These are phyloP conservation scores for Geotrichum siamense DNA, from an alignment of 1,139 yeast species.

Conservation along the genomic window DNA sequence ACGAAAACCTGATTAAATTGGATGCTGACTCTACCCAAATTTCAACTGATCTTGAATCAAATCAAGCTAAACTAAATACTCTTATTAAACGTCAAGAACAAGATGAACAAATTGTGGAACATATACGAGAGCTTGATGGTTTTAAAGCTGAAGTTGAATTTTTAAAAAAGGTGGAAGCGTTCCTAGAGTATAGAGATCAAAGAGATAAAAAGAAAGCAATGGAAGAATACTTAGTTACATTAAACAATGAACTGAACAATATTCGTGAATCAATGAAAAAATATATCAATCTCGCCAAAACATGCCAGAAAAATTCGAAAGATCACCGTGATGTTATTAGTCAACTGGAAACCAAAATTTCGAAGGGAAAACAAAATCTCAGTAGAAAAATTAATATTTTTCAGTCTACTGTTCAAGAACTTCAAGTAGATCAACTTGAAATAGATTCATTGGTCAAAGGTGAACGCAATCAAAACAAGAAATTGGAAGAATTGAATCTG, in stretches of 20 bases:
- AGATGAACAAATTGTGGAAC: conserved; percentile 21
- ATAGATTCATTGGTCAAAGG: background rate
- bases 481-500: background rate
- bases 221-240: conserved; percentile 19
- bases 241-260: conserved; percentile 22
- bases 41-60: conserved; percentile 33
- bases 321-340: background rate
- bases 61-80: conserved; percentile 20
- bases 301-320: conserved; percentile 1
- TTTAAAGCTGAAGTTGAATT: background rate
- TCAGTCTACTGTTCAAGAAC: background rate
- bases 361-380: background rate
- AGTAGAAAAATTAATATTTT: background rate
- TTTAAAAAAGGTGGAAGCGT: conserved; percentile 5
- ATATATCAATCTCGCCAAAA: background rate
- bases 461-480: background rate
- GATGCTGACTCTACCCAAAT: conserved; percentile 39
- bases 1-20: conserved; percentile 48
- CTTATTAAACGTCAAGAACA: conserved; percentile 28
- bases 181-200: conserved; percentile 22
- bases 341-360: background rate
- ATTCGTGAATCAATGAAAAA: conserved; percentile 6
- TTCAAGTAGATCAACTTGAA: background rate
- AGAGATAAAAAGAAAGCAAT: conserved; percentile 15
- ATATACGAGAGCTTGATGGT: conserved; percentile 14